A percentile compares a stretch with the other conserved stretches of the same genome.
Conservation (phyloP, 352 stramenopile species). For the Pythium phragmiticola region DNA sequence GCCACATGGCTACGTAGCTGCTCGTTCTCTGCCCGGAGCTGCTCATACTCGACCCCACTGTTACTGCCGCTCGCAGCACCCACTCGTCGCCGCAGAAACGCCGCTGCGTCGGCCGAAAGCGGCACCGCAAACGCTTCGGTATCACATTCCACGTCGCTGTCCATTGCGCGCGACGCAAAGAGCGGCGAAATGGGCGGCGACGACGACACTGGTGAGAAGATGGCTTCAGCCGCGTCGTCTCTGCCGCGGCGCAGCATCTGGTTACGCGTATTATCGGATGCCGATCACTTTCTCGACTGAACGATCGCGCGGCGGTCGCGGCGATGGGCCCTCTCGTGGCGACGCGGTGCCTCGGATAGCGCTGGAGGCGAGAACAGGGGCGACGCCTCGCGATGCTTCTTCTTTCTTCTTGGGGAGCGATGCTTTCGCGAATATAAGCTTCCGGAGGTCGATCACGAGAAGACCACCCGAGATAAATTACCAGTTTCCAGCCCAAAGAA, state of each 20-base stretch:
- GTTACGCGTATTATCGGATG: neutral
- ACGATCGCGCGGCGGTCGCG: no score
- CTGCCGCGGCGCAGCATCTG: slow-evolving; percentile 3
- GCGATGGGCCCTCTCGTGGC: neutral
- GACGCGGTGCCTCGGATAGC: neutral
- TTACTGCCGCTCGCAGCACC: neutral
- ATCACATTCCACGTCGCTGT: neutral
- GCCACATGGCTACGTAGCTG: slow-evolving; percentile 50
- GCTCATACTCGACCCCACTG: neutral
- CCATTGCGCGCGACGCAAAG: neutral
- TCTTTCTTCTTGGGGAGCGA: neutral
- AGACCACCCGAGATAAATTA: slow-evolving; percentile 3
- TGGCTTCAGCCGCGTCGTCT: neutral
- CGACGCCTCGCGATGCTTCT: neutral
- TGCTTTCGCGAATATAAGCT: slow-evolving; percentile 8
- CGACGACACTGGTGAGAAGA: neutral
- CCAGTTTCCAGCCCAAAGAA: neutral
- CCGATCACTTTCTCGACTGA: no score
- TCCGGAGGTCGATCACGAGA: slow-evolving; percentile 1
- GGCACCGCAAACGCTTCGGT: neutral
- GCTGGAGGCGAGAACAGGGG: no score
- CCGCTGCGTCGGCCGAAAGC: slow-evolving; percentile 17
- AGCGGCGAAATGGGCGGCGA: slow-evolving; percentile 1
- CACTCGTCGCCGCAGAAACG: slow-evolving; percentile 18
- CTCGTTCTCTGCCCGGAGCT: slow-evolving; percentile 43